Percentiles rank a stretch among this genome's conserved stretches.
Evolutionary conservation across 1,284 basidiomycete species (phyloP).

Genomic region (Apiotrichum montevideense): DNA sequence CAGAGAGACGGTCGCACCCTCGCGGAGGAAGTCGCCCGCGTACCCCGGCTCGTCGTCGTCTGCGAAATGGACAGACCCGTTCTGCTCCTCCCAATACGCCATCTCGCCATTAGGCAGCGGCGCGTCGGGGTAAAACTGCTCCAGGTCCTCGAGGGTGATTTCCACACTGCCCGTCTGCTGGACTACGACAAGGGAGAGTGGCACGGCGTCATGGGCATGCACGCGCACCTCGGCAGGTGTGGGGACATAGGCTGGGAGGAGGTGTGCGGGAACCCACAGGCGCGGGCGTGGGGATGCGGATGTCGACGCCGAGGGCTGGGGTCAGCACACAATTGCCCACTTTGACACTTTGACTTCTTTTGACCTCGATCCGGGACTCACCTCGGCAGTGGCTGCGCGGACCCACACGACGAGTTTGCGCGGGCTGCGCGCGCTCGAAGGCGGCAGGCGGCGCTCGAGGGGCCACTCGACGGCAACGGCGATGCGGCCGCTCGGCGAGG

Average conservation of each 20-base stretch:
- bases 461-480: slow-evolving; percentile 15
- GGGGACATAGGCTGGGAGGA: slow-evolving; percentile 28
- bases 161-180: slow-evolving; percentile 24
- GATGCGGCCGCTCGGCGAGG: slow-evolving; percentile 4
- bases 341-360: background rate
- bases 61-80: slow-evolving; percentile 12
- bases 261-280: slow-evolving; percentile 27
- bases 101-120: background rate
- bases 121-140: slow-evolving; percentile 11
- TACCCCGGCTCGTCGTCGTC: slow-evolving; percentile 6
- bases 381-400: slow-evolving; percentile 4
- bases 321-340: background rate
- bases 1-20: slow-evolving; percentile 9
- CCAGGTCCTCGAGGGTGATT: slow-evolving; percentile 22
- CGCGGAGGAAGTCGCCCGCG: slow-evolving; percentile 13
- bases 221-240: slow-evolving; percentile 23
- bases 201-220: slow-evolving; percentile 29
- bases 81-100: background rate
- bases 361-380: background rate
- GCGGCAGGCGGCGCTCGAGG: slow-evolving; percentile 10
- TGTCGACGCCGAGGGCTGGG: background rate
- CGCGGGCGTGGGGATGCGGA: slow-evolving; percentile 5
- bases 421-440: background rate
- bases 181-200: slow-evolving; percentile 37
- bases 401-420: slow-evolving; percentile 19